Conservation (phyloP, 768 basidiomycete genomes). For the Suillus weaverae region DNA sequence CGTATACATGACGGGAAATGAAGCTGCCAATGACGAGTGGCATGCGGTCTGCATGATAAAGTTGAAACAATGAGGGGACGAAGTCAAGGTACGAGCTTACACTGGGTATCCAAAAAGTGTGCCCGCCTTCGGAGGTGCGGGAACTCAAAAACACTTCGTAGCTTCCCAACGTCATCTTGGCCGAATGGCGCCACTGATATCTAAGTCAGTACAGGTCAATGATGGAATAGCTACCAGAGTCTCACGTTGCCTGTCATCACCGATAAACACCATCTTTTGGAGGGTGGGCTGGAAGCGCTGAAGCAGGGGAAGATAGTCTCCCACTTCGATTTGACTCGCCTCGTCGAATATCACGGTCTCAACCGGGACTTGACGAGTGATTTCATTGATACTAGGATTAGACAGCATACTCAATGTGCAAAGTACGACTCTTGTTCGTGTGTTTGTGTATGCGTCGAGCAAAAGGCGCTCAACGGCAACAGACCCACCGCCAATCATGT, state of each 20-base stretch:
- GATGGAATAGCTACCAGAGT: slow-evolving; percentile 8
- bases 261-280: slow-evolving; percentile 39
- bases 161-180: slow-evolving; percentile 60
- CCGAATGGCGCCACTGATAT: slow-evolving; percentile 74
- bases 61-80: slow-evolving; percentile 7
- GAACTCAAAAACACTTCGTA: slow-evolving; percentile 77
- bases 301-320: slow-evolving; percentile 39
- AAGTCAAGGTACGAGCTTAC: slow-evolving; percentile 40
- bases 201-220: slow-evolving; percentile 2
- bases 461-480: slow-evolving; percentile 26
- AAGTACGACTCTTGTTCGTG: slow-evolving; percentile 36
- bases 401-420: slow-evolving; percentile 52
- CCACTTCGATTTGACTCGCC: slow-evolving; percentile 46
- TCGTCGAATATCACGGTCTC: slow-evolving; percentile 45
- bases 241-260: slow-evolving; percentile 42
- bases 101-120: slow-evolving; percentile 69
- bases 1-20: slow-evolving; percentile 68
- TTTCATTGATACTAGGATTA: slow-evolving; percentile 16
- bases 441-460: slow-evolving; percentile 11
- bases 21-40: slow-evolving; percentile 71
- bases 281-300: slow-evolving; percentile 25
- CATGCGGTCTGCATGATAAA: slow-evolving; percentile 64
- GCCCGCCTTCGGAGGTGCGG: slow-evolving; percentile 50
- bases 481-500: slow-evolving; percentile 21
- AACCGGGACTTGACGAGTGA: slow-evolving; percentile 33